These are phyloP conservation scores for Entrophospora sp. DNA, from an alignment of 192 early-diverging fungal species.

Conservation along the genomic window DNA sequence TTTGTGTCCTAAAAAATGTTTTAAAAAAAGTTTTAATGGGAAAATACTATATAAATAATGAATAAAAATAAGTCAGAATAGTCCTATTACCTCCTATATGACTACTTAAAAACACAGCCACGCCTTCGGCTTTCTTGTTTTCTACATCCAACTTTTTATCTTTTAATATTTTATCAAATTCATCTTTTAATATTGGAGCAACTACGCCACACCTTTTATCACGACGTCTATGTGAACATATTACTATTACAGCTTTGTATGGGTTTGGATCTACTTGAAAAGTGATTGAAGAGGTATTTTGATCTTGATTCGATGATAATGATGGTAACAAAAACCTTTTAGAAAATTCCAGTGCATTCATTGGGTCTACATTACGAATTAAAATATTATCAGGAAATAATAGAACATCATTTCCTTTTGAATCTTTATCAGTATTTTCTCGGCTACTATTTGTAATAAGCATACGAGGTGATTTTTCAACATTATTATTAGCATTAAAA, in stretches of 20 bases:
- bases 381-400: conserved; percentile 47
- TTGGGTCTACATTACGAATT: conserved; percentile 36
- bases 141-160: conserved; percentile 39
- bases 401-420: conserved; percentile 23
- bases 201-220: conserved; percentile 49
- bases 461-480: conserved; percentile 22
- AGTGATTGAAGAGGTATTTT: not conserved
- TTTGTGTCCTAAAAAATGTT: too few relatives aligned
- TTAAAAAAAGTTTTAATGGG: too few relatives aligned
- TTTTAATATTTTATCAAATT: conserved; percentile 38
- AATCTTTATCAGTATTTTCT: not conserved
- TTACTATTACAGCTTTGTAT: conserved; percentile 34
- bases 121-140: too few relatives aligned
- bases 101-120: too few relatives aligned
- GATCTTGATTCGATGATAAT: too few relatives aligned
- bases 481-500: not conserved
- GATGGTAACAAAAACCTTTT: conserved; percentile 23
- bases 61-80: too few relatives aligned
- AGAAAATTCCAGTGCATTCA: conserved; percentile 36
- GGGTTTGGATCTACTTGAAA: conserved; percentile 11
- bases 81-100: too few relatives aligned
- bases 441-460: conserved; percentile 40
- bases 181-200: conserved; percentile 38
- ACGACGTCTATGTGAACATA: conserved; percentile 43
- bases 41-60: too few relatives aligned